Evolutionary conservation across 179 eudicot species (phyloP).

Genomic region (Beta corolliflora): DNA sequence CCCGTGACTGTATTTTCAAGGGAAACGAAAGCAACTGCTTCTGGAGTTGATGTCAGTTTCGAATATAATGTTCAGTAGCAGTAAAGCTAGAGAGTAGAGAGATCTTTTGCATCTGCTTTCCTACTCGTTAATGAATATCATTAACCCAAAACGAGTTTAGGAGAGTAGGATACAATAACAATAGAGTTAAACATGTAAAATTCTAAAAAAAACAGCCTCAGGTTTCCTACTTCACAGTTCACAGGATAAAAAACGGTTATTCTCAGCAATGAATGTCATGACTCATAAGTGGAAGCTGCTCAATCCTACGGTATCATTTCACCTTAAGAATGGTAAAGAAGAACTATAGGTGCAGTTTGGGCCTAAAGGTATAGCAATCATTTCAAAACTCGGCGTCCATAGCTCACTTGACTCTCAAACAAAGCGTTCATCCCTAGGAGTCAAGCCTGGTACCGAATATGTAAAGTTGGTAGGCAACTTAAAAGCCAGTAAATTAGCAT

Average conservation of each 20-base stretch:
- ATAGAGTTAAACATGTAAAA: no score
- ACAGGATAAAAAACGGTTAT: not conserved
- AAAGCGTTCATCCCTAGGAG: not conserved
- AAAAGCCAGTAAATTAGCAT: not conserved
- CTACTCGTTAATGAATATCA: no score
- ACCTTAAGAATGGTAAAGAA: not conserved
- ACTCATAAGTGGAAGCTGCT: not conserved
- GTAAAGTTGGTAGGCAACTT: not conserved
- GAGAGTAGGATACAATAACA: no score
- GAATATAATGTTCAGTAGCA: no score
- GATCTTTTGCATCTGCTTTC: no score
- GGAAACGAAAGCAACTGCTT: no score
- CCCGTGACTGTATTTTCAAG: no score
- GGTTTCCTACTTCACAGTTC: not conserved
- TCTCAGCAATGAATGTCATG: not conserved
- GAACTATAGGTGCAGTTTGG: not conserved
- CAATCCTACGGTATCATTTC: not conserved
- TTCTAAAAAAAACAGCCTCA: not conserved
- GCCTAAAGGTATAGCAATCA: not conserved
- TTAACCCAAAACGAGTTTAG: no score
- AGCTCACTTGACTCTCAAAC: not conserved
- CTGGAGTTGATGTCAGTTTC: no score
- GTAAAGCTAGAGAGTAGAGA: no score
- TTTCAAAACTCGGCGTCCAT: not conserved
- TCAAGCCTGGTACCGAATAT: not conserved